Evolutionary conservation across 345 rosid genomes (phyloP).

Genomic region (Kernera saxatilis): DNA sequence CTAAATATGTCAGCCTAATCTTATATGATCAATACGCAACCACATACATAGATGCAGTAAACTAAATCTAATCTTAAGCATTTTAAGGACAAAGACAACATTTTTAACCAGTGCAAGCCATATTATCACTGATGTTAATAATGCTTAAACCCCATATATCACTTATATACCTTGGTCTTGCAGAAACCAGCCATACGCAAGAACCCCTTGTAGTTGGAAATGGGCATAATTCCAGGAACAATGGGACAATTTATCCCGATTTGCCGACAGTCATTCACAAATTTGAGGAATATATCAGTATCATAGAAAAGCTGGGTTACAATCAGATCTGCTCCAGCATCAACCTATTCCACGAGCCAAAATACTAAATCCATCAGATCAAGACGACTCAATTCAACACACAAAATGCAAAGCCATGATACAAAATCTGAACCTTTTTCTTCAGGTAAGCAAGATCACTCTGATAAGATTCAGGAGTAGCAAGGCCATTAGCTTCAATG

Average conservation of each 20-base stretch:
- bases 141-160: too few species aligned
- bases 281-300: conserved; percentile 85
- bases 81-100: background rate
- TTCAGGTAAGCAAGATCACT: conserved; percentile 87
- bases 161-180: conserved; percentile 97
- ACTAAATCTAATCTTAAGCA: background rate
- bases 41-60: background rate
- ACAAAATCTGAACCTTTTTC: conserved; percentile 49
- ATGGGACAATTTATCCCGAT: conserved; percentile 82
- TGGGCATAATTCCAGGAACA: conserved; percentile 98
- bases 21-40: background rate
- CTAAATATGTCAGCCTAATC: background rate
- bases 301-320: conserved; percentile 86
- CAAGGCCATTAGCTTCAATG: conserved; percentile 66
- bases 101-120: background rate
- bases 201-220: conserved; percentile 90
- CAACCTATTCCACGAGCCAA: conserved; percentile 47
- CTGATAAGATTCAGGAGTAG: conserved; percentile 62
- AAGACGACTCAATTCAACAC: background rate
- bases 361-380: conserved; percentile 4
- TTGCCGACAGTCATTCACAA: conserved; percentile 88
- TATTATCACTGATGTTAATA: background rate
- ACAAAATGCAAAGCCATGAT: background rate
- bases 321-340: conserved; percentile 95
- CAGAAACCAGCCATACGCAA: conserved; percentile 94